Evolutionary conservation across 345 rosid species (phyloP).

Genomic region (Pistacia atlantica): DNA sequence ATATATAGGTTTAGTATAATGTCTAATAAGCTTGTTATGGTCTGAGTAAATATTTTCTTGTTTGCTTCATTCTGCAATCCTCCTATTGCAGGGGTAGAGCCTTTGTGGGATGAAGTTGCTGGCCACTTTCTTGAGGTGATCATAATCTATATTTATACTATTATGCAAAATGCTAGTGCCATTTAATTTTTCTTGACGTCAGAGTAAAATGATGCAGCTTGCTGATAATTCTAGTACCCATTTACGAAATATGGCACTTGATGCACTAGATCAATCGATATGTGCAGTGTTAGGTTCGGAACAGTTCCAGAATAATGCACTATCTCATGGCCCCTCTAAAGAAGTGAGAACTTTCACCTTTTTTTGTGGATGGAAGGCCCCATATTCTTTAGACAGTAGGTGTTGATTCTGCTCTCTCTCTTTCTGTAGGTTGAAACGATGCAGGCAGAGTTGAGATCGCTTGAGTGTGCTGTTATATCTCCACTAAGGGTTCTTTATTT

Average conservation of each 20-base stretch:
- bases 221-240: conserved; percentile 81
- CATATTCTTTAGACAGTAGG: conserved; percentile 4
- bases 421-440: conserved; percentile 52
- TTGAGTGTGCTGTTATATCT: conserved; percentile 86
- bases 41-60: background rate
- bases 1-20: background rate
- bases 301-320: conserved; percentile 56
- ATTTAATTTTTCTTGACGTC: conserved; percentile 35
- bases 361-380: conserved; percentile 3
- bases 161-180: conserved; percentile 21
- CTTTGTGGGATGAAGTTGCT: conserved; percentile 93
- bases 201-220: conserved; percentile 64
- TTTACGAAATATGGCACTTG: conserved; percentile 82
- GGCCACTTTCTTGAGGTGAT: conserved; percentile 92
- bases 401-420: conserved; percentile 17
- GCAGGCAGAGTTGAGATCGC: conserved; percentile 53
- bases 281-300: conserved; percentile 91
- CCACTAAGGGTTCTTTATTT: conserved; percentile 79
- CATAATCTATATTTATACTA: conserved; percentile 19
- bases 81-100: conserved; percentile 69
- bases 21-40: background rate
- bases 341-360: conserved; percentile 56
- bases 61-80: conserved; percentile 12
- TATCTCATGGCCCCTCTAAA: conserved; percentile 40
- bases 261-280: conserved; percentile 93